Base-by-base conservation (phyloP, 495 filamentous ascomycete species). In the Glutinoglossum americanum region DNA sequence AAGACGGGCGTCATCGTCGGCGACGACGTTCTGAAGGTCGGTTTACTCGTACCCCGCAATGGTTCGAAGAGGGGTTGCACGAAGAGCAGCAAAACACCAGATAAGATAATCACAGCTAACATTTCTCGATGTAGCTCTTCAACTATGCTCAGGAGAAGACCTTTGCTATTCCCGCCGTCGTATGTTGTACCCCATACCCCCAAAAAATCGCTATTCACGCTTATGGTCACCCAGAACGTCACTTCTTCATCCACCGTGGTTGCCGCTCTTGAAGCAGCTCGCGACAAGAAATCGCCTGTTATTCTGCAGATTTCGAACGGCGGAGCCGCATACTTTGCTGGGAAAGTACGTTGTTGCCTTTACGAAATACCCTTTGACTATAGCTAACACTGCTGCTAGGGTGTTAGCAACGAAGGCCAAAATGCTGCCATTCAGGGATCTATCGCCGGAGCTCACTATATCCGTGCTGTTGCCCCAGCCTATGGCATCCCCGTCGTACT, bases 401-500 rank as follows among this genome's bases (percentile, higher is more conserved):
- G 88, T 66, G 81, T 96, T 64, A 74, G 78, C 70, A 94, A 97
- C 71, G 73, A 75, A 44, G 80, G 87, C 71, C 90, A 94, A 71
- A 76, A 79, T 60, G 90, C 89, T 53, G 90, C 89, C 54, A 87
- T 97, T 65, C 80, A 80, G 47, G 92, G 93, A 64, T 76, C 83
- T 67, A 73, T 95, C 59, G 87, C 92, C 61, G 92, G 76, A 60
- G 92, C 93, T 60, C 84, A 94, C 76, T 97, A 86, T 77, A 86
- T 97, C 76, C 86, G 92, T 60, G 73, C 83, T 61, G 70, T 99
- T 65, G 89, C 92, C 37, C 85, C 90, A 27, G 61, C 77, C 59
- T 98, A 98, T 71, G 88, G 81, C 61, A 76, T 98, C 57, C 92
- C 92, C 58, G 92, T 94, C 57, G 73, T 97, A 58, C 80, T 94